Base-by-base conservation (phyloP, 768 basidiomycete genomes). In the Asterophora lycoperdoides region DNA sequence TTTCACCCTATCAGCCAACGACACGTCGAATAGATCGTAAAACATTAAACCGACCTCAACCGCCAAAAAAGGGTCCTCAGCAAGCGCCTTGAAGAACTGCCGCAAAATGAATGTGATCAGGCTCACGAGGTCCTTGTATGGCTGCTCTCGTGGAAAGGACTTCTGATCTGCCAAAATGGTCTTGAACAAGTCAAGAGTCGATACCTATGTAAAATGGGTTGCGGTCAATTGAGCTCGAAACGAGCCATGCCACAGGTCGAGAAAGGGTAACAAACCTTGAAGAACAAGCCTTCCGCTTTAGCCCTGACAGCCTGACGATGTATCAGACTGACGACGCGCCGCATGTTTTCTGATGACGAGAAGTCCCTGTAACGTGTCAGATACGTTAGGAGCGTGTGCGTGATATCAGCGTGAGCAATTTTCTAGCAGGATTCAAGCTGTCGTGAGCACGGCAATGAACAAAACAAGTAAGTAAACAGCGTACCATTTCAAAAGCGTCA, bases 201-300 rank as follows among this genome's bases (percentile, higher is more conserved):
- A 91, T 9, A 90, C 93, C 94, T 97, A 66, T 49, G 51, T 60
- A 63, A 54, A 41, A 48, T 46, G 45, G 48, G 49, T 20, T 38
- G 40, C 44, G 46, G 42, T 60, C 44, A 57, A 43, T 46, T 50
- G 45, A 44, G 36, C 41, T 23, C 45, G 28, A 50, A 40, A 29
- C 51, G 33, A 44, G 52, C 55, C 55, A 46, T 61, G 59, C 59
- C 61, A 59, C 48, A 49, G 36, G 44, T 42, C 57, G 26, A 44
- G 29, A 35, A 52, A 30, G 32, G 38, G 37, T 42, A 32, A 65
- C 78, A 46, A 51, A 93, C 95, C 69, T 94, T 91, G 79, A 95
- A 99, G 68, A 92, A 98, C 8, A 99, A 68, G 0, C 87, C 95
- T 63, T 98, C 96, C 1, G 93, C 91, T 64, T 96, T 93, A 13